Conservation (phyloP, 441 rosid genomes). For the Melastoma candidum region DNA sequence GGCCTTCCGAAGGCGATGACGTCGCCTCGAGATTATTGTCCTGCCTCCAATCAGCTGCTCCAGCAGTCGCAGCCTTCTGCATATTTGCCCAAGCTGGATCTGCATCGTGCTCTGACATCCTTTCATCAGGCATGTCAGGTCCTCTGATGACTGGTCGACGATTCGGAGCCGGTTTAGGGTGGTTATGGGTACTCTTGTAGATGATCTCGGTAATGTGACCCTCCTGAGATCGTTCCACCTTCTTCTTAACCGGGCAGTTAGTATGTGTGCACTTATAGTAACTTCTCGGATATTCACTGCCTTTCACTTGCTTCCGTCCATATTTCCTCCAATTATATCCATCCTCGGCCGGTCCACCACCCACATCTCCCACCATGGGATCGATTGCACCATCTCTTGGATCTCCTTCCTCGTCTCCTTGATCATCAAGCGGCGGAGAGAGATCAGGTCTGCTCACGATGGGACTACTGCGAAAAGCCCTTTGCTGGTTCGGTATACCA, state of each 20-base stretch:
- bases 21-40: constrained; percentile 63
- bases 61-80: constrained; percentile 27
- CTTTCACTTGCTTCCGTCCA: constrained; percentile 64
- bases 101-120: constrained; percentile 37
- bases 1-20: constrained; percentile 31
- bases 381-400: constrained; percentile 52
- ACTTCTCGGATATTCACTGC: constrained; percentile 71
- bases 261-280: constrained; percentile 65
- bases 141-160: constrained; percentile 40
- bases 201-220: constrained; percentile 69
- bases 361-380: constrained; percentile 34
- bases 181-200: constrained; percentile 64
- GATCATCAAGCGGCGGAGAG: constrained; percentile 53
- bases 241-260: constrained; percentile 59
- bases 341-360: constrained; percentile 54
- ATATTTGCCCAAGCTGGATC: constrained; percentile 39
- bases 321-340: constrained; percentile 74
- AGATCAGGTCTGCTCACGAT: constrained; percentile 34
- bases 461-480: constrained; percentile 23
- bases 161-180: constrained; percentile 46
- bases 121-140: constrained; percentile 16
- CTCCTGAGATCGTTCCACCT: constrained; percentile 63
- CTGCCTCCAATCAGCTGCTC: constrained; percentile 41
- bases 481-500: constrained; percentile 25
- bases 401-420: constrained; percentile 57